Evolutionary conservation across 2,329 filamentous ascomycete species (phyloP).

Genomic region (Neoascochyta sp.): DNA sequence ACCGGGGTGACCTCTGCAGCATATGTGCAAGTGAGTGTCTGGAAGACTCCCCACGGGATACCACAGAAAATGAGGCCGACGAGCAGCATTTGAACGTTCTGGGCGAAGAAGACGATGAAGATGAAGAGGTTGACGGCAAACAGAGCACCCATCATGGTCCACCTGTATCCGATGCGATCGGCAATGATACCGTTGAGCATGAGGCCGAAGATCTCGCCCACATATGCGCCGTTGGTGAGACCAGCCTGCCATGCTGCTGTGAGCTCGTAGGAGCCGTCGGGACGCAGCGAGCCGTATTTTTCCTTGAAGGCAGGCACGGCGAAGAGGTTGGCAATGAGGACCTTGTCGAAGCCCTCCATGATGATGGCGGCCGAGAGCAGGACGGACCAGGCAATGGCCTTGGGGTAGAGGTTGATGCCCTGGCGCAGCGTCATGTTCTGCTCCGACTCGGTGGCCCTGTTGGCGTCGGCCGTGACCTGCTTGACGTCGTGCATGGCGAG

Average conservation of each 20-base stretch:
- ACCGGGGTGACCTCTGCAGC: constrained; percentile 64
- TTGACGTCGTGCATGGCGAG: constrained; percentile 26
- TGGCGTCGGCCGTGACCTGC: constrained; percentile 28
- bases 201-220: constrained; percentile 45
- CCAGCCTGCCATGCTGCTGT: constrained; percentile 47
- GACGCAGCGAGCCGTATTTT: constrained; percentile 39
- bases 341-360: constrained; percentile 88
- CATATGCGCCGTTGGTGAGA: constrained; percentile 45
- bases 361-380: constrained; percentile 82
- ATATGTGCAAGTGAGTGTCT: constrained; percentile 48
- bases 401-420: constrained; percentile 77
- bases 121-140: constrained; percentile 29
- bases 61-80: constrained; percentile 54
- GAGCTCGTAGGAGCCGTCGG: constrained; percentile 41
- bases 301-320: constrained; percentile 46
- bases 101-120: constrained; percentile 37
- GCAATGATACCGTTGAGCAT: constrained; percentile 46
- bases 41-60: constrained; percentile 48
- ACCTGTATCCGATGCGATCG: constrained; percentile 43
- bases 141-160: constrained; percentile 37
- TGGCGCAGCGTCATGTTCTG: constrained; percentile 58
- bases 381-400: constrained; percentile 78
- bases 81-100: constrained; percentile 54
- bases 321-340: constrained; percentile 75
- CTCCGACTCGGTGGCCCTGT: constrained; percentile 42